A percentile compares a stretch with the other conserved stretches of the same genome.
phyloP scores from a whole-genome alignment of 768 basidiomycete species.

The Galerina marginata region DNA sequence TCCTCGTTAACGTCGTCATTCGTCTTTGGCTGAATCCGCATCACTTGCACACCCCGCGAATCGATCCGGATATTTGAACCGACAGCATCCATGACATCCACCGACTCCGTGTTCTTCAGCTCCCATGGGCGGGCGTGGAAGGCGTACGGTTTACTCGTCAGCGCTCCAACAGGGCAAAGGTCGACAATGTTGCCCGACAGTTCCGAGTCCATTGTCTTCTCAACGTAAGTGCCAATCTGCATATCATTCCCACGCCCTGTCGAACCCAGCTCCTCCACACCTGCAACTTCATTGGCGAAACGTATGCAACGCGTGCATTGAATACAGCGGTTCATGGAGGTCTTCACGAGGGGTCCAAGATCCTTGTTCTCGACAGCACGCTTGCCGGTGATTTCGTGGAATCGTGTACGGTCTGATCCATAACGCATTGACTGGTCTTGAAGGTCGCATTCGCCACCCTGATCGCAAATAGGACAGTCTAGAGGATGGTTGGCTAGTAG shows the following conservation, averaged over 20 bases:
- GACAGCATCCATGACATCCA: slow-evolving; percentile 94
- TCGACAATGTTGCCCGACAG: slow-evolving; percentile 97
- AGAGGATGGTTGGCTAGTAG: slow-evolving; percentile 96
- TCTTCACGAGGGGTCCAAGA: slow-evolving; percentile 97
- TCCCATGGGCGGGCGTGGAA: slow-evolving; percentile 99
- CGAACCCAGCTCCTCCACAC: slow-evolving; percentile 96
- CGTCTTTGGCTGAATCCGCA: slow-evolving; percentile 95
- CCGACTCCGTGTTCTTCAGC: slow-evolving; percentile 95
- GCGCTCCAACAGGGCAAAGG: slow-evolving; percentile 96
- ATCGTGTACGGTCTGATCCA: slow-evolving; percentile 94
- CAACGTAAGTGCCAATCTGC: slow-evolving; percentile 98
- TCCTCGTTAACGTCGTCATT: slow-evolving; percentile 99
- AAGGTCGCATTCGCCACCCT: slow-evolving; percentile 98
- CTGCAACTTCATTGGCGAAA: slow-evolving; percentile 99
- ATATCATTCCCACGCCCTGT: slow-evolving; percentile 98
- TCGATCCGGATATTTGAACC: slow-evolving; percentile 97
- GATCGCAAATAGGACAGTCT: slow-evolving; percentile 98
- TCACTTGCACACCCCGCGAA: slow-evolving; percentile 93
- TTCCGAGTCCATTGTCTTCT: slow-evolving; percentile 97
- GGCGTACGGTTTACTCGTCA: slow-evolving; percentile 98
- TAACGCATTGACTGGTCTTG: slow-evolving; percentile 99
- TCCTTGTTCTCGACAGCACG: slow-evolving; percentile 99
- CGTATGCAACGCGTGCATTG: slow-evolving; percentile 99
- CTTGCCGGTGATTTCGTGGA: slow-evolving; percentile 98
- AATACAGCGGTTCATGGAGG: slow-evolving; percentile 98